A percentile compares a stretch with the other conserved stretches of the same genome.
Conservation (phyloP, 305 asterid species). For the Fraxinus baroniana region DNA sequence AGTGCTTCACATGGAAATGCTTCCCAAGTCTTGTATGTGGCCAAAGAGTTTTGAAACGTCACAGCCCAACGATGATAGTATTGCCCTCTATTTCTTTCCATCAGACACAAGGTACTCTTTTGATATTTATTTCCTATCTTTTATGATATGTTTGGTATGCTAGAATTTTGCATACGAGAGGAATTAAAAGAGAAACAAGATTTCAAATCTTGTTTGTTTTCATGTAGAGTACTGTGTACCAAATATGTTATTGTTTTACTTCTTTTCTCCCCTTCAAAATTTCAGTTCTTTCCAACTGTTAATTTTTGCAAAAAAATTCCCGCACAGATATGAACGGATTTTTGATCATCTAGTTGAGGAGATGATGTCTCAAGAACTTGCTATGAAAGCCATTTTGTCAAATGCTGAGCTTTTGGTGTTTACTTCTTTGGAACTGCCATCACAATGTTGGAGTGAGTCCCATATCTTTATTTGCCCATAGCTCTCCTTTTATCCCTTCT, state of each 20-base stretch:
- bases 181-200: background rate
- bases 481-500: background rate
- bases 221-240: background rate
- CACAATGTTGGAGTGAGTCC: conserved; percentile 47
- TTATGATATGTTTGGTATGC: background rate
- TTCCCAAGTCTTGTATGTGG: conserved; percentile 33
- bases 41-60: conserved; percentile 31
- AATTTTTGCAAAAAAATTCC: conserved; percentile 6
- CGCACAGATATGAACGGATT: conserved; percentile 28
- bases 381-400: conserved; percentile 39
- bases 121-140: background rate
- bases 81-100: conserved; percentile 66
- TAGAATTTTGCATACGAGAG: background rate
- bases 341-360: conserved; percentile 39
- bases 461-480: background rate
- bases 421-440: conserved; percentile 49
- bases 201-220: conserved; percentile 10
- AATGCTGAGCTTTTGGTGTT: conserved; percentile 57
- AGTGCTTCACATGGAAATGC: conserved; percentile 32
- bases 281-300: background rate
- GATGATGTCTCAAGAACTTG: conserved; percentile 40
- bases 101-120: conserved; percentile 40
- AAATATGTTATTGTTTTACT: background rate
- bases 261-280: background rate
- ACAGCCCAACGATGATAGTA: conserved; percentile 29